These are phyloP conservation scores for Diplodia mutila DNA, from an alignment of 2,329 filamentous ascomycete genomes.

Conservation along the genomic window DNA sequence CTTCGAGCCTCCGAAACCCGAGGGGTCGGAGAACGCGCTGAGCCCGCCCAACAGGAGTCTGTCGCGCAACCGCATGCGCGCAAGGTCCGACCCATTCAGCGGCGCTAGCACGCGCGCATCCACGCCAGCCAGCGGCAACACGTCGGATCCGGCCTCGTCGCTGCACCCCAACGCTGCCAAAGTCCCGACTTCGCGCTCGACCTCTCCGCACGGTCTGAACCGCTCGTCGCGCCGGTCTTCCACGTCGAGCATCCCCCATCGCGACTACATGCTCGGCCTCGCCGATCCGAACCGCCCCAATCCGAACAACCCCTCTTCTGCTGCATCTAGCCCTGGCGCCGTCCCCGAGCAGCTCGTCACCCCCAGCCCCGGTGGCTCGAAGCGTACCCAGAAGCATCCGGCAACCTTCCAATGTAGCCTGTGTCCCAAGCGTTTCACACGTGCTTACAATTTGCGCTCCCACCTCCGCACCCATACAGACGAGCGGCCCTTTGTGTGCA, in stretches of 20 bases:
- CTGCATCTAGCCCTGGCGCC: slow-evolving; percentile 8
- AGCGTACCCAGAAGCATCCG: slow-evolving; percentile 95
- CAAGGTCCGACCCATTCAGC: slow-evolving; percentile 64
- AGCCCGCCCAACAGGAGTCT: slow-evolving; percentile 74
- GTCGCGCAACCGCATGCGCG: slow-evolving; percentile 59
- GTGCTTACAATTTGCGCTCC: slow-evolving; percentile 94
- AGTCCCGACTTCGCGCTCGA: slow-evolving; percentile 46
- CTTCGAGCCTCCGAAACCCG: slow-evolving; percentile 68
- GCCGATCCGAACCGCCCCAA: slow-evolving; percentile 85
- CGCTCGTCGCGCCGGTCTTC: slow-evolving; percentile 55
- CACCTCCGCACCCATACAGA: slow-evolving; percentile 96
- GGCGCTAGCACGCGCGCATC: slow-evolving; percentile 51
- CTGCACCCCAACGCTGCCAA: slow-evolving; percentile 50
- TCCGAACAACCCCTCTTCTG: slow-evolving; percentile 42
- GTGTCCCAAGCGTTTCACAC: slow-evolving; percentile 93
- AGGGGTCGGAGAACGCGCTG: slow-evolving; percentile 69
- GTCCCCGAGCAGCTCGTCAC: background rate
- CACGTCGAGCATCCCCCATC: slow-evolving; percentile 57
- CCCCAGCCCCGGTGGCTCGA: slow-evolving; percentile 53
- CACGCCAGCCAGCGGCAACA: slow-evolving; percentile 41
- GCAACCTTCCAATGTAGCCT: slow-evolving; percentile 94
- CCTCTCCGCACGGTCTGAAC: slow-evolving; percentile 48
- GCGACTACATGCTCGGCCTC: slow-evolving; percentile 84
- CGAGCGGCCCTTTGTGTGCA: slow-evolving; percentile 95
- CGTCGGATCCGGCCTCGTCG: slow-evolving; percentile 39